Percentiles rank a stretch among this genome's conserved stretches.
These are phyloP conservation scores for Apiospora kogelbergensis DNA, from an alignment of 2,329 filamentous ascomycete genomes.

Conservation along the genomic window DNA sequence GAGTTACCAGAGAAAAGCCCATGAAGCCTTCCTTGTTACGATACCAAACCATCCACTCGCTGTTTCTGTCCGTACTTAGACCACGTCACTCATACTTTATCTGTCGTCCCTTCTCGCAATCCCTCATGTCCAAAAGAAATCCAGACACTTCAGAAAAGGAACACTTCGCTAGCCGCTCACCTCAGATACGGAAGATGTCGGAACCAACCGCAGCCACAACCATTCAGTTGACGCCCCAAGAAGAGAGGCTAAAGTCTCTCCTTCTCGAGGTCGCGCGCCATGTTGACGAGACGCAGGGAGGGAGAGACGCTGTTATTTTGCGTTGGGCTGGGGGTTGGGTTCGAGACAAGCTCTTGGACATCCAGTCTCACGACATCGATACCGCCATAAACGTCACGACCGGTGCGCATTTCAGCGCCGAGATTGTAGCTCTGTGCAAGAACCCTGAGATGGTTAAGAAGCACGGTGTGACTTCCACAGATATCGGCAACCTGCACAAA, in stretches of 20 bases:
- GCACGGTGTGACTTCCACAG: conserved; percentile 57
- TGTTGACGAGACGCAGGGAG: conserved; percentile 53
- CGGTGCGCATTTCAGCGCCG: conserved; percentile 70
- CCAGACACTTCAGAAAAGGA: conserved; percentile 21
- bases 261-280: conserved; percentile 76
- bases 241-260: no score
- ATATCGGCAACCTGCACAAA: conserved; percentile 78
- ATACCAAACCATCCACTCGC: not conserved
- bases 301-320: conserved; percentile 60
- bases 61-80: not conserved
- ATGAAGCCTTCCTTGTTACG: not conserved
- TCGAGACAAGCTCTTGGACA: conserved; percentile 75
- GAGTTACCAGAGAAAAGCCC: not conserved
- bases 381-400: conserved; percentile 86
- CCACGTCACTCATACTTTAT: not conserved
- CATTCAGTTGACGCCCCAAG: no score
- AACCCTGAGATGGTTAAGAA: conserved; percentile 58
- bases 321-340: conserved; percentile 89
- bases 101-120: not conserved
- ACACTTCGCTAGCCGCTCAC: conserved; percentile 18
- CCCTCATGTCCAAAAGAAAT: conserved; percentile 32
- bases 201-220: conserved; percentile 27
- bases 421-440: conserved; percentile 68
- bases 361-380: no score
- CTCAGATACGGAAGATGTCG: conserved; percentile 29